Percentiles rank a stretch among this genome's conserved stretches.
Conservation (phyloP, 352 stramenopile genomes). For the Phytophthora agathidicida region DNA sequence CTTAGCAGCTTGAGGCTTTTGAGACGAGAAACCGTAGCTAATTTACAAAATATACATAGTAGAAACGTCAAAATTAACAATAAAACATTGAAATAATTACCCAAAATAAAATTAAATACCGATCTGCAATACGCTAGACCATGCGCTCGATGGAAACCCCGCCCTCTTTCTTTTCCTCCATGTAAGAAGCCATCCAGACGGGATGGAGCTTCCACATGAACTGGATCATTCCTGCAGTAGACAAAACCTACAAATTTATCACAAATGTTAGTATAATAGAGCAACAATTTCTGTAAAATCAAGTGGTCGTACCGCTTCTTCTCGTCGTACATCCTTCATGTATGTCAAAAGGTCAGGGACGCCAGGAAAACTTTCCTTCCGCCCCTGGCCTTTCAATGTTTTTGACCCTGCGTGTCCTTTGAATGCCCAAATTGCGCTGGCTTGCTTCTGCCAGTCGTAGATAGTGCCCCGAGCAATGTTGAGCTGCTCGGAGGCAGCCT, state of each 20-base stretch:
- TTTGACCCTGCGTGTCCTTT: no score
- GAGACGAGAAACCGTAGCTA: slow-evolving; percentile 1
- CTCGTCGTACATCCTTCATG: no score
- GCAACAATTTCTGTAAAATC: neutral
- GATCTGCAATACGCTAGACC: neutral
- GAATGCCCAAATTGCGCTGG: no score
- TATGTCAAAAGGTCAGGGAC: no score
- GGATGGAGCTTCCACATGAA: neutral
- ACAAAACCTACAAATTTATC: neutral
- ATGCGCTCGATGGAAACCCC: neutral
- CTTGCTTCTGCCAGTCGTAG: no score
- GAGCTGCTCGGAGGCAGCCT: no score
- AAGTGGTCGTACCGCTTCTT: no score
- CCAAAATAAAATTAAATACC: slow-evolving; percentile 1
- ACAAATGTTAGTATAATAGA: neutral
- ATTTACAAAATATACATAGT: neutral
- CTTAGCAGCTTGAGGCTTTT: neutral
- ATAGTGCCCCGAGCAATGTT: no score
- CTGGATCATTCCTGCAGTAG: no score
- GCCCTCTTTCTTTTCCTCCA: neutral
- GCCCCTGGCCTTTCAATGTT: no score
- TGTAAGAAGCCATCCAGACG: neutral
- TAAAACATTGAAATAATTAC: neutral
- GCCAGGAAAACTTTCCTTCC: no score
- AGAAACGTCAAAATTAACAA: slow-evolving; percentile 1